Evolutionary conservation across 1,284 basidiomycete genomes (phyloP), one percentile per base, ranked within the genome.

Genomic region (Malassezia yamatoensis): DNA sequence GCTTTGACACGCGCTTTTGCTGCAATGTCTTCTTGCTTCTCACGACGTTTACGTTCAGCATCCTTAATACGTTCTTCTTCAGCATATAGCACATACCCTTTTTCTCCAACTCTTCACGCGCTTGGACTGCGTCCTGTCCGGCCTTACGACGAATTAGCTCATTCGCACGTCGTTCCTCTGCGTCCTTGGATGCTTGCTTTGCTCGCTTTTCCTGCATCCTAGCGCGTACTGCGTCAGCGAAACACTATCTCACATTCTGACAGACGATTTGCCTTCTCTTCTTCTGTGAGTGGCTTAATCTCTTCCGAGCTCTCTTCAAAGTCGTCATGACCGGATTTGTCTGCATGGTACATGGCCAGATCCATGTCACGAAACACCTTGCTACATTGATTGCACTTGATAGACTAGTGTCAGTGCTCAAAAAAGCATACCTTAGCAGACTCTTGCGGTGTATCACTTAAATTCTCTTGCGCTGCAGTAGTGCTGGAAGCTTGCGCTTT

Each of bases 221-320:
- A 11, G 39, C 35, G 8, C 72, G 62, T 24, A 77, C 60, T 63
- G 50, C 1, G 39, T 42, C 32, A 58, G 38, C 12, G 15, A 12
- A 13, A n/a, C 13, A 3, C 24, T 29, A 21, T 60, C 62, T 43
- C 36, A 64, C 62, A 61, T 62, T 96, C 90, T 1, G 78, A 82
- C 0, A 96, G 80, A 70, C 84, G 87, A 61, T 83, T 79, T 61
- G 83, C 82, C 80, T 86, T 94, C 76, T 98, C 90, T 68, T 96
- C 90, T 75, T 96, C 90, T 0, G 91, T 96, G 50, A 96, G 77
- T 0, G 93, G 91, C 73, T 86, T 88, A 74, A 91, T 83, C 85
- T 94, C 91, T 72, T 96, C 90, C 0, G 85, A 87, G 5, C 87
- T 90, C 75, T 98, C 91, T 72, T 93, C 90, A 64, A 96, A 96